Evolutionary conservation across 2,329 filamentous ascomycete species (phyloP), one percentile per base, ranked within the genome.

Genomic region (Ascochyta viciae-villosae): DNA sequence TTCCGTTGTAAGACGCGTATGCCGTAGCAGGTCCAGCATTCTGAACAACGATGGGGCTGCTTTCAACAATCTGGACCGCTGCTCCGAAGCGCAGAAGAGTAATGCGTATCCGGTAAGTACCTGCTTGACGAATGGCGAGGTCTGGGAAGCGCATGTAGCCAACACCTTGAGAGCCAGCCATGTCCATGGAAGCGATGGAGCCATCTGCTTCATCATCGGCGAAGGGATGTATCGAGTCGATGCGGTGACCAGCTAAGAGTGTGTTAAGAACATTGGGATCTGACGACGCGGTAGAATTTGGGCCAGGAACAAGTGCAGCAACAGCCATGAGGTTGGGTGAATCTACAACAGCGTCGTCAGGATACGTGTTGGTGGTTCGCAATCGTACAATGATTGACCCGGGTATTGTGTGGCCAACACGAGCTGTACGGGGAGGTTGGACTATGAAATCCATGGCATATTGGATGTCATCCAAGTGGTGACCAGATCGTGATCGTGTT

Each of bases 371-470:
- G 29, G 62, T 68, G 12, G 70, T 71, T 34, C 72, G 62, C 42
- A 76, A 53, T 15, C 72, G 71, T n/a, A 74, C 72, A 23, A 74
- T 65, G 31, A 75, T 64, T 29, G 71, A 65, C 33, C 71, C 67
- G 31, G 67, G 60, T 49, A 76, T 60, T 27, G 67, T 57, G 45
- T 73, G 62, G 38, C 72, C 74, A 23, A 68, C 68, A 39, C 66
- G 68, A 46, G 71, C 73, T 37, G 60, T 73, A 27, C 67, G 58
- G 2, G 74, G 74, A 6, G 74, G 74, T 50, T 76, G 74, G 13
- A 75, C 67, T 15, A 76, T 59, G 31, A 76, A 71, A 49, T 76
- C 74, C 74, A 76, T 76, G 47, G 62, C 68, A 68, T 75, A 76
- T 22, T 63, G 58, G 19, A 73, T 73, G 13, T 73, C 70, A 37